Percentiles rank a stretch among this genome's conserved stretches.
Evolutionary conservation across 192 early-diverging fungal genomes (phyloP).

Genomic region (Geranomyces variabilis): DNA sequence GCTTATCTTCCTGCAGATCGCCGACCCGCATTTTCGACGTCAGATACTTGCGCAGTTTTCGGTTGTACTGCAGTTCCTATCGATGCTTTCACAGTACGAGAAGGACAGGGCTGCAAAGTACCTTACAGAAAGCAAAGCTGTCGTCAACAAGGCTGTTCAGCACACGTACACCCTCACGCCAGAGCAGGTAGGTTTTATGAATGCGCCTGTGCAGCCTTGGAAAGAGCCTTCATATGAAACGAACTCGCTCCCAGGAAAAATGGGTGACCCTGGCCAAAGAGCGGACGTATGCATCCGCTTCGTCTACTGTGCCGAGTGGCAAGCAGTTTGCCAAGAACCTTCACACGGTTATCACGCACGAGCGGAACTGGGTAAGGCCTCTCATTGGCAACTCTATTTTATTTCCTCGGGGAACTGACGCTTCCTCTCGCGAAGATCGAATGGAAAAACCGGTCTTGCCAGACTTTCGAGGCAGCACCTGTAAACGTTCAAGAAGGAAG

Average conservation of each 20-base stretch:
- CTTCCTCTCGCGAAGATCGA: conserved; percentile 46
- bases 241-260: conserved; percentile 30
- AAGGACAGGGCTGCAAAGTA: conserved; percentile 48
- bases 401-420: background rate
- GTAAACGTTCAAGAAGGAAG: conserved; percentile 43
- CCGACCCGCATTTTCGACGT: conserved; percentile 80
- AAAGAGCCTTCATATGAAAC: too few relatives aligned
- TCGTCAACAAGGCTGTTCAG: conserved; percentile 63
- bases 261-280: conserved; percentile 59
- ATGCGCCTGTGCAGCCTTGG: too few relatives aligned
- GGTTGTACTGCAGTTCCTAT: conserved; percentile 82
- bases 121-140: conserved; percentile 19
- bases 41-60: conserved; percentile 84
- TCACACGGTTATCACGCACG: conserved; percentile 69
- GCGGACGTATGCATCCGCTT: conserved; percentile 53
- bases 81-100: conserved; percentile 53
- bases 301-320: conserved; percentile 60
- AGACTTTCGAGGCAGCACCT: conserved; percentile 64
- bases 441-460: conserved; percentile 83
- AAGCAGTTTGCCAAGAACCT: conserved; percentile 68
- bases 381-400: background rate
- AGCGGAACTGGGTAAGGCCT: conserved; percentile 71
- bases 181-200: conserved; percentile 36
- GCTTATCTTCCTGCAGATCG: conserved; percentile 54
- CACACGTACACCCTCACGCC: conserved; percentile 35